Evolutionary conservation across 2,329 filamentous ascomycete genomes (phyloP).

Genomic region (Lachnellula willkommii): DNA sequence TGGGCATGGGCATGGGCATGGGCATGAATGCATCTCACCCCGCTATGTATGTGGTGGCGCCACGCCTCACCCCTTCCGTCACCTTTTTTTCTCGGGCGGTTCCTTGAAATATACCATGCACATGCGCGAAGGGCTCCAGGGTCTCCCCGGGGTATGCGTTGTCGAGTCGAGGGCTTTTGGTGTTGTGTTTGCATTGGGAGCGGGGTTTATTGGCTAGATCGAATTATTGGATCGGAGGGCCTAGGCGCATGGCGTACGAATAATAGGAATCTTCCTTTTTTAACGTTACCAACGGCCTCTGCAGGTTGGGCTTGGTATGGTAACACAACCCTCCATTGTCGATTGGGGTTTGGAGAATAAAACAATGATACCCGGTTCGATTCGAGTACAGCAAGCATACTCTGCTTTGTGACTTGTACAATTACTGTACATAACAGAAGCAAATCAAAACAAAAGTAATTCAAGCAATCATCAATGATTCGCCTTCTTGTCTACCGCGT

Average conservation of each 20-base stretch:
- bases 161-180: no score
- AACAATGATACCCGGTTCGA: not conserved
- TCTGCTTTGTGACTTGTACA: not conserved
- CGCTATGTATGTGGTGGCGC: not conserved
- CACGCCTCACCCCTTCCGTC: not conserved
- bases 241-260: no score
- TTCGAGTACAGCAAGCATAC: not conserved
- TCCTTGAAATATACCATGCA: constrained; percentile 6
- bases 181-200: not conserved
- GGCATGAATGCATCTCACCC: not conserved
- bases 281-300: not conserved
- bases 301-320: no score
- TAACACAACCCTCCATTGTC: not conserved
- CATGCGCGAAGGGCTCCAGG: constrained; percentile 10
- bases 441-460: not conserved
- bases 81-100: not conserved
- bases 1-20: not conserved
- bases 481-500: no score
- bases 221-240: not conserved
- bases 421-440: not conserved
- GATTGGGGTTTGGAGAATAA: not conserved
- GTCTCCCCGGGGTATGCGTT: not conserved
- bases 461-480: no score
- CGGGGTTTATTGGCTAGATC: not conserved
- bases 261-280: not conserved